phyloP scores from a whole-genome alignment of 148 eudicot genomes.

The Cornus controversa region DNA sequence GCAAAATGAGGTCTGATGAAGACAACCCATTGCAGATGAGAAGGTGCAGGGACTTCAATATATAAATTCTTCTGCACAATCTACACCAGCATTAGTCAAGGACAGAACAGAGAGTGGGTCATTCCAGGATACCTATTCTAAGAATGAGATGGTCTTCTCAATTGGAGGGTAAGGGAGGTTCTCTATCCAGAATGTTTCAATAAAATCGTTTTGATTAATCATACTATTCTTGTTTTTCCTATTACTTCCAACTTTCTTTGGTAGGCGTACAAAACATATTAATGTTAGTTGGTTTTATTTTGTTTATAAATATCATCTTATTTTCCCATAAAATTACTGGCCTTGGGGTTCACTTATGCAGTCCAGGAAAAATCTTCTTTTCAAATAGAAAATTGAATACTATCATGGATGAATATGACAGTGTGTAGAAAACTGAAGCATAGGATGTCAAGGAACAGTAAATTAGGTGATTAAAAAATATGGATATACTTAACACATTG shows the following conservation, averaged over 20 bases:
- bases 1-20: slow-evolving; percentile 33
- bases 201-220: not conserved
- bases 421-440: too few relatives aligned
- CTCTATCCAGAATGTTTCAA: not conserved
- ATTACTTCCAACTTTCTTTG: not conserved
- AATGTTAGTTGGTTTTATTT: not conserved
- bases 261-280: not conserved
- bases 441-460: too few relatives aligned
- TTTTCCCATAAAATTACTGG: not conserved
- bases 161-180: slow-evolving; percentile 71
- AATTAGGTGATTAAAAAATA: too few relatives aligned
- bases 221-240: not conserved
- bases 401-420: too few relatives aligned
- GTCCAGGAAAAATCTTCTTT: not conserved
- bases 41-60: slow-evolving; percentile 55
- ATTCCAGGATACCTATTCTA: slow-evolving; percentile 10
- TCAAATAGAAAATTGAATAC: too few relatives aligned
- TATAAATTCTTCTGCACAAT: slow-evolving; percentile 33
- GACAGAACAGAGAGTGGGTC: slow-evolving; percentile 27
- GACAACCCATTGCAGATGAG: slow-evolving; percentile 75
- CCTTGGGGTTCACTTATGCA: not conserved
- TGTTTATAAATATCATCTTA: not conserved
- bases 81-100: slow-evolving; percentile 20
- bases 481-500: too few relatives aligned
- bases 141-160: slow-evolving; percentile 36